These are phyloP conservation scores for Mycena galericulata DNA, from an alignment of 768 basidiomycete genomes.

Conservation along the genomic window DNA sequence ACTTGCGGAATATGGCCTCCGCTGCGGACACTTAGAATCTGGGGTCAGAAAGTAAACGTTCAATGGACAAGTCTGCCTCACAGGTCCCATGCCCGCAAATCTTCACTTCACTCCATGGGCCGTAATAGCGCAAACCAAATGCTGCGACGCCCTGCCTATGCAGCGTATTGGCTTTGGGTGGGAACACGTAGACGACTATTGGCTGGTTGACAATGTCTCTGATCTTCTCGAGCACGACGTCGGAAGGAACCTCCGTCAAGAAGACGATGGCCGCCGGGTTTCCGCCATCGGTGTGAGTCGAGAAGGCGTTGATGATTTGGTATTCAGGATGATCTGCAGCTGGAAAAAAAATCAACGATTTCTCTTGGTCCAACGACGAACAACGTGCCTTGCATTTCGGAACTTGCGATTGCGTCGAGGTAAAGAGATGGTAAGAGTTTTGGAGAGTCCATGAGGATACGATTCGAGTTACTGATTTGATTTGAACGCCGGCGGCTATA, in stretches of 20 bases:
- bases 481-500: too few relatives aligned
- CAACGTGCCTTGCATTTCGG: not conserved
- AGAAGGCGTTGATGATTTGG: conserved; percentile 14
- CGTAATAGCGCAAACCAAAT: conserved; percentile 22
- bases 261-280: conserved; percentile 28
- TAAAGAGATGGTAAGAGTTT: too few relatives aligned
- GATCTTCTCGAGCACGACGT: conserved; percentile 16
- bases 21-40: conserved; percentile 17
- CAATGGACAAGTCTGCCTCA: too few relatives aligned
- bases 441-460: too few relatives aligned
- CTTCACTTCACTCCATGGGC: conserved; percentile 7
- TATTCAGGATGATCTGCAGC: conserved; percentile 8
- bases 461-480: too few relatives aligned
- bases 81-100: conserved; percentile 32
- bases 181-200: conserved; percentile 17
- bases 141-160: not conserved
- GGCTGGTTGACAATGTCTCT: conserved; percentile 20
- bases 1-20: conserved; percentile 18
- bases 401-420: too few relatives aligned
- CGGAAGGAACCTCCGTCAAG: not conserved
- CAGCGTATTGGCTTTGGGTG: not conserved
- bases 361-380: not conserved
- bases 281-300: not conserved
- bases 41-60: not conserved
- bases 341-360: not conserved